A percentile compares a stretch with the other conserved stretches of the same genome.
Conservation (phyloP, 306 rosid species). For the Pyrus betulifolia region DNA sequence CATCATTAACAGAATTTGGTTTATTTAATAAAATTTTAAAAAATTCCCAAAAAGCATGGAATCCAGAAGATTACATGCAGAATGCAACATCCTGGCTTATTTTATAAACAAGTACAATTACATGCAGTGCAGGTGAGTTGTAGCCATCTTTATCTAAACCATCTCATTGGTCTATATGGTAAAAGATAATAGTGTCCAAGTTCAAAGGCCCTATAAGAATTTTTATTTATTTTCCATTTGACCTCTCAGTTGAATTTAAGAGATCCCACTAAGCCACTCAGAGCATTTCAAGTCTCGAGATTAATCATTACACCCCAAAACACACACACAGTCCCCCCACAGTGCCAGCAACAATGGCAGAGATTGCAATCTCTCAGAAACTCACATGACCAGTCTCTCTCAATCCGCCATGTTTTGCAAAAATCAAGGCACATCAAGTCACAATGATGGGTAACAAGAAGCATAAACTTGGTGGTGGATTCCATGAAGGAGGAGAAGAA, state of each 20-base stretch:
- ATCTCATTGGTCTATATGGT: neutral
- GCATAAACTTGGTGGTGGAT: neutral
- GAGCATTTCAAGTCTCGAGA: neutral
- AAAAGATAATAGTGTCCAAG: neutral
- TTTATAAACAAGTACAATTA: neutral
- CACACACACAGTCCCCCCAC: neutral
- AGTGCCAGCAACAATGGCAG: neutral
- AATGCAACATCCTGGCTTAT: neutral
- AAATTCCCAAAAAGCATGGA: neutral
- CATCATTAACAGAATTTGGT: neutral
- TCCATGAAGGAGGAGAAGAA: constrained; percentile 1
- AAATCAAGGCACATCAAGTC: neutral
- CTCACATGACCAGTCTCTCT: constrained; percentile 7
- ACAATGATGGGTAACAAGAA: neutral
- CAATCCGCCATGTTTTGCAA: neutral
- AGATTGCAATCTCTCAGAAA: constrained; percentile 3
- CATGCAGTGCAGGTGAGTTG: constrained; percentile 4
- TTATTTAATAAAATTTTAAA: neutral
- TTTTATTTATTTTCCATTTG: neutral
- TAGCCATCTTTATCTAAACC: neutral
- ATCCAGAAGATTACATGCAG: neutral
- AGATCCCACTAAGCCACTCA: constrained; percentile 12
- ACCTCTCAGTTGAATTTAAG: neutral
- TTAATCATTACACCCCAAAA: neutral
- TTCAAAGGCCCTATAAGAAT: neutral